These are phyloP conservation scores for Colletotrichum sp. DNA, from an alignment of 2,329 filamentous ascomycete species.

Conservation along the genomic window DNA sequence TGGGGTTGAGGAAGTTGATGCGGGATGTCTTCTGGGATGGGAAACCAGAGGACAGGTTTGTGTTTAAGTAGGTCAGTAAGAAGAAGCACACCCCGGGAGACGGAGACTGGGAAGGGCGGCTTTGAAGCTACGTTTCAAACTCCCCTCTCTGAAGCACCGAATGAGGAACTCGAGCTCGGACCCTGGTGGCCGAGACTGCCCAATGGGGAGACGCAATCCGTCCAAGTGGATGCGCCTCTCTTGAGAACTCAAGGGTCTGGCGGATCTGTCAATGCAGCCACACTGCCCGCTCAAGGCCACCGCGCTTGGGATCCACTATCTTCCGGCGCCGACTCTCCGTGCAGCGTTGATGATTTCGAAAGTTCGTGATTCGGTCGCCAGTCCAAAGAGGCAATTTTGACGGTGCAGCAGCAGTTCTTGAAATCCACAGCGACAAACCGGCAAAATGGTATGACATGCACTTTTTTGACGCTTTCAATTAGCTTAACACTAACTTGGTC, in stretches of 20 bases:
- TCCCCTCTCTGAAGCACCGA: constrained; percentile 20
- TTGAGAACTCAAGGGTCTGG: neutral
- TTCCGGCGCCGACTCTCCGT: constrained; percentile 18
- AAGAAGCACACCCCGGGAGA: neutral
- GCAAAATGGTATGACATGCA: neutral
- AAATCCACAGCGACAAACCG: neutral
- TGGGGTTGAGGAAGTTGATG: constrained; percentile 5
- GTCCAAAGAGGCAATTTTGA: neutral
- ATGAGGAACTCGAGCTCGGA: constrained; percentile 18
- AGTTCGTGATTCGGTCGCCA: constrained; percentile 4
- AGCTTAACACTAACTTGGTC: neutral
- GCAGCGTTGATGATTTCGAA: constrained; percentile 1
- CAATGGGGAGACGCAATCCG: constrained; percentile 16
- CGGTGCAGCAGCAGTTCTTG: neutral
- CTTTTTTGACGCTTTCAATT: too few species aligned
- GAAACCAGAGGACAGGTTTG: constrained; percentile 1
- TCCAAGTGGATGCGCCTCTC: neutral
- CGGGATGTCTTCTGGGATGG: neutral
- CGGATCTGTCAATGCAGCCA: constrained; percentile 6
- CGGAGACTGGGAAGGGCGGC: neutral
- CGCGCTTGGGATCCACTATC: constrained; percentile 5
- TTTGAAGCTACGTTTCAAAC: constrained; percentile 20
- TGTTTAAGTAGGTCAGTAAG: constrained; percentile 4
- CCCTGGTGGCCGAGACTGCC: constrained; percentile 14
- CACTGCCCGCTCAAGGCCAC: neutral